Evolutionary conservation across 164 flowering plant genomes (phyloP), one percentile per base, ranked within the genome.

Genomic region (Saururus chinensis): DNA sequence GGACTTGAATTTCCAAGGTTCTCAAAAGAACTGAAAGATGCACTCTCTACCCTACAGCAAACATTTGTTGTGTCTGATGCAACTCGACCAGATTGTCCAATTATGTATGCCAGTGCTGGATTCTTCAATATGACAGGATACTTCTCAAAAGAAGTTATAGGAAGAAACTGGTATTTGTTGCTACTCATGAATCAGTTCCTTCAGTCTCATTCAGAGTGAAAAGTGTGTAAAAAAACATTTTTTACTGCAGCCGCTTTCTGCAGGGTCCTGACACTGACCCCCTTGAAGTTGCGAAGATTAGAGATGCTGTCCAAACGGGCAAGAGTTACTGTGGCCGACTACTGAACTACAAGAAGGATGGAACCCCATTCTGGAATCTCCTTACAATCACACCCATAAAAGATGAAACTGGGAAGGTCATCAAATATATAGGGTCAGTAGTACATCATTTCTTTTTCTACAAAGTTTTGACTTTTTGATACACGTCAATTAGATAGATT

Each of bases 51-150:
- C 10, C 68, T 93, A 57, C 89, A 85, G 54, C 99, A 93, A 69
- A 93, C 97, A 0, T 93, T 93, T 77, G 99, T 93, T n/a, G 97
- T 93, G 1, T 90, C 99, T 1, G 93, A 93, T 76, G 96, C 97
- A 10, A 85, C 89, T 9, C 82, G 77, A 68, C 95, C 86, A 1
- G 92, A 93, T 49, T 83, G 80, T 73, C 99, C 99, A 21, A 90
- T 93, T 16, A 48, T 93, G 78, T 93, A 82, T 65, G 99, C 99
- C 35, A 93, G 99, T 72, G 76, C 83, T 74, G 97, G 99, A 4
- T 93, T 93, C 60, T 88, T 87, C 65, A 70, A 56, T 23, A 90
- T 90, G 95, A 93, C 99, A 17, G 99, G 97, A 17, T 93, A 90
- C 64, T 77, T 92, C 51, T 71, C 85, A 6, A 81, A 81, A 60